These are phyloP conservation scores for Saccharum officinarum DNA, from an alignment of 176 grass and related monocot genomes.

Conservation along the genomic window DNA sequence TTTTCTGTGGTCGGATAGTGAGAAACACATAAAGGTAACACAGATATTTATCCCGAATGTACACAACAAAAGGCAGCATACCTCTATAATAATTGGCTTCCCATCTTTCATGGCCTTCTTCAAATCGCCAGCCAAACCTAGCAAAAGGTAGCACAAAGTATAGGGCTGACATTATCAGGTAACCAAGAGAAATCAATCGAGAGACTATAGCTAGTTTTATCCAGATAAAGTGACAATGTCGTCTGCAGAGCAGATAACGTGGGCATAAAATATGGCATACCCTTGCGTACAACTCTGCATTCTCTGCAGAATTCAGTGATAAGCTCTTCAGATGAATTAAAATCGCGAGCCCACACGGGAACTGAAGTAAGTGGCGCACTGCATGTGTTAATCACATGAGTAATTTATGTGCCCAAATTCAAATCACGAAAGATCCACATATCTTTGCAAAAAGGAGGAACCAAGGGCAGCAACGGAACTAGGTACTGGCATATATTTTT, in stretches of 20 bases:
- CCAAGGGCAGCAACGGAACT: neutral
- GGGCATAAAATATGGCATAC: constrained; percentile 34
- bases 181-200: neutral
- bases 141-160: neutral
- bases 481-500: neutral
- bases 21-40: neutral
- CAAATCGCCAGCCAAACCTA: constrained; percentile 98
- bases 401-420: neutral
- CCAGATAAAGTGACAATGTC: constrained; percentile 5
- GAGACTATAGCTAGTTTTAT: neutral
- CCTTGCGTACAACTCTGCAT: constrained; percentile 98
- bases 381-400: constrained; percentile 20
- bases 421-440: neutral
- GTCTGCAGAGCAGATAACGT: neutral
- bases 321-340: constrained; percentile 86
- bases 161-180: neutral
- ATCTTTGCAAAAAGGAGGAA: neutral
- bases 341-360: constrained; percentile 91
- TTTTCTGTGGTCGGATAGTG: neutral
- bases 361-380: constrained; percentile 91
- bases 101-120: constrained; percentile 99
- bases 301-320: constrained; percentile 97
- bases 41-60: neutral
- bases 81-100: constrained; percentile 99
- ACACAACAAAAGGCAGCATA: constrained; percentile 11